These are phyloP conservation scores for Ceratocystis variospora DNA, from an alignment of 2,329 filamentous ascomycete species.

Conservation along the genomic window DNA sequence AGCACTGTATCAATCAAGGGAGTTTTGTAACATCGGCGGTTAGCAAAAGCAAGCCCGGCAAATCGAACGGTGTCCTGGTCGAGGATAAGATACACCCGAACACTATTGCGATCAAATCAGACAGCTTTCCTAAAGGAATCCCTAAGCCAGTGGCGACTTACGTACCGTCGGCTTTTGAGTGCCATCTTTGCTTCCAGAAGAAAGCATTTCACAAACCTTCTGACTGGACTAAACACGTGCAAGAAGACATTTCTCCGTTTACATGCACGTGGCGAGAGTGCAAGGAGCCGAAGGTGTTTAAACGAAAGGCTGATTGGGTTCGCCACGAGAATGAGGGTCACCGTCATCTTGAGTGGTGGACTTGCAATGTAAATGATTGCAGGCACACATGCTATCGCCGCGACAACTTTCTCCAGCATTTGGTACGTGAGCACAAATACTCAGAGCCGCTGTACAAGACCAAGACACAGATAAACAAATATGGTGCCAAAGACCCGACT, in stretches of 20 bases:
- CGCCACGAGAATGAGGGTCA: constrained; percentile 87
- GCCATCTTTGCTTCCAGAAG: constrained; percentile 68
- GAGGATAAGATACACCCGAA: constrained; percentile 49
- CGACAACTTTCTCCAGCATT: constrained; percentile 85
- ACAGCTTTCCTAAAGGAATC: constrained; percentile 68
- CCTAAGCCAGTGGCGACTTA: constrained; percentile 64
- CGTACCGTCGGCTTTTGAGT: constrained; percentile 80
- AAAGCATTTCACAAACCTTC: constrained; percentile 85
- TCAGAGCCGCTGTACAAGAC: constrained; percentile 67
- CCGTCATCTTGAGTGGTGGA: constrained; percentile 82
- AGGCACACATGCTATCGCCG: constrained; percentile 71
- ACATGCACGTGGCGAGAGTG: constrained; percentile 82
- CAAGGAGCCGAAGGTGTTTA: constrained; percentile 78
- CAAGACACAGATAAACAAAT: constrained; percentile 51
- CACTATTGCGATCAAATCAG: constrained; percentile 55
- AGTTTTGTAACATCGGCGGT: constrained; percentile 52
- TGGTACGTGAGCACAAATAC: constrained; percentile 82
- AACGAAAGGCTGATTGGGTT: constrained; percentile 91
- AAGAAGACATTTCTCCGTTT: constrained; percentile 86
- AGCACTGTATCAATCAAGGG: constrained; percentile 51
- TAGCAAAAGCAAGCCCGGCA: constrained; percentile 44
- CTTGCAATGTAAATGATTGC: constrained; percentile 68
- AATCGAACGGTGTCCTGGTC: constrained; percentile 36
- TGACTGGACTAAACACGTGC: constrained; percentile 93
- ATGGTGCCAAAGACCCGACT: constrained; percentile 46